A percentile compares a stretch with the other conserved stretches of the same genome.
These are phyloP conservation scores for Neonectria ditissima DNA, from an alignment of 2,329 filamentous ascomycete species.

Conservation along the genomic window DNA sequence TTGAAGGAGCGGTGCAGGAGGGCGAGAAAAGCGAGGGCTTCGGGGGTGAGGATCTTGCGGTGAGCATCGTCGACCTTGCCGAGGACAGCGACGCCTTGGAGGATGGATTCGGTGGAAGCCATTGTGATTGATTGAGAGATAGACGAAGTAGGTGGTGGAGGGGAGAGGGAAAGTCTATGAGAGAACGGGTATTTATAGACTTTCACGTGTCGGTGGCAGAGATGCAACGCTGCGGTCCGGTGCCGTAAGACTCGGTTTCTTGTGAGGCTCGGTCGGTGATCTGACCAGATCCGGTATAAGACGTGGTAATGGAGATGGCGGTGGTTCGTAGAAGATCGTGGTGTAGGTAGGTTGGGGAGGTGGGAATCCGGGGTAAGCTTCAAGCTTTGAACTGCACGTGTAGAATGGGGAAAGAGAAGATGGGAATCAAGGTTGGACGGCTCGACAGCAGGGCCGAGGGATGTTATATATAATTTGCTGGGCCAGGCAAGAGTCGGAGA, in stretches of 20 bases:
- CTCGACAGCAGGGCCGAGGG: background rate
- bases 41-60: slow-evolving; percentile 90
- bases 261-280: slow-evolving; percentile 15
- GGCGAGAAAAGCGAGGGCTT: slow-evolving; percentile 91
- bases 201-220: slow-evolving; percentile 51
- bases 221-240: slow-evolving; percentile 31
- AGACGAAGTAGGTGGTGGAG: slow-evolving; percentile 5
- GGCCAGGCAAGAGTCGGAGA: slow-evolving; percentile 4
- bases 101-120: slow-evolving; percentile 79
- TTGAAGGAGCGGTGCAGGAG: slow-evolving; percentile 97
- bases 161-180: slow-evolving; percentile 26
- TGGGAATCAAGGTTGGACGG: background rate
- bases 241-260: slow-evolving; percentile 16
- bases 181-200: slow-evolving; percentile 31
- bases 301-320: background rate
- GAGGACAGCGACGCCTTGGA: slow-evolving; percentile 89
- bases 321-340: background rate
- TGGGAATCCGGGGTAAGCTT: slow-evolving; percentile 12
- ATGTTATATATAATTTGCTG: slow-evolving; percentile 20
- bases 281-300: slow-evolving; percentile 16
- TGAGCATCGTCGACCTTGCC: slow-evolving; percentile 82
- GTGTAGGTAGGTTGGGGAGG: background rate
- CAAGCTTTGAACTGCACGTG: background rate
- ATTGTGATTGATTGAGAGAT: slow-evolving; percentile 56
- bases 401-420: slow-evolving; percentile 7